A percentile compares a stretch with the other conserved stretches of the same genome.
phyloP scores from a whole-genome alignment of 805 yeast species.

The Cephaloascus fragrans region DNA sequence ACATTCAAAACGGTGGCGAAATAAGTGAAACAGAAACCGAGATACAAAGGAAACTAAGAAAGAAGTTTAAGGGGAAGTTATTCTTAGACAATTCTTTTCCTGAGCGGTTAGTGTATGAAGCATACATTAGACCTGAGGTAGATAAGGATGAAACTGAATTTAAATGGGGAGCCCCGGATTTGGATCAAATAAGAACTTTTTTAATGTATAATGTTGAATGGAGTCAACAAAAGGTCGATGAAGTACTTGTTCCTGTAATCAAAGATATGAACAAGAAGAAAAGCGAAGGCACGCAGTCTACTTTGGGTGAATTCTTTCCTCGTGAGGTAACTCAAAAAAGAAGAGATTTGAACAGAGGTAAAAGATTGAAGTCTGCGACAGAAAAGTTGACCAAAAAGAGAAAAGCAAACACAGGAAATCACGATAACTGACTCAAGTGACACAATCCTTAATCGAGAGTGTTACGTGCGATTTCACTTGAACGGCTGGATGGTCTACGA shows the following conservation, averaged over 20 bases:
- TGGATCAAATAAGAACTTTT: constrained; percentile 67
- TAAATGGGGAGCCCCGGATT: constrained; percentile 84
- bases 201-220: constrained; percentile 70
- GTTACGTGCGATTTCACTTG: too few species aligned
- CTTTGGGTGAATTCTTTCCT: constrained; percentile 61
- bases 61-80: constrained; percentile 44
- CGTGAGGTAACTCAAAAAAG: constrained; percentile 39
- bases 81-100: constrained; percentile 62
- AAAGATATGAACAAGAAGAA: constrained; percentile 62
- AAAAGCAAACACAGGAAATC: constrained; percentile 2
- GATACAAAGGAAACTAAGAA: constrained; percentile 49
- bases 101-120: constrained; percentile 54
- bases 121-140: constrained; percentile 74
- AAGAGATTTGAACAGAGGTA: constrained; percentile 42
- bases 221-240: constrained; percentile 68
- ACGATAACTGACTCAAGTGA: too few species aligned
- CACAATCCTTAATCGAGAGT: too few species aligned
- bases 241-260: constrained; percentile 77
- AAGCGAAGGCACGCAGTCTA: constrained; percentile 45
- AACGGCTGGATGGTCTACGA: too few species aligned
- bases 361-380: constrained; percentile 53
- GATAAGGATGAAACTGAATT: constrained; percentile 73
- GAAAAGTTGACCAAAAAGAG: constrained; percentile 25
- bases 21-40: constrained; percentile 30
- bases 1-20: constrained; percentile 27